Evolutionary conservation across 2,329 filamentous ascomycete genomes (phyloP).

Genomic region (Neofusicoccum sp.): DNA sequence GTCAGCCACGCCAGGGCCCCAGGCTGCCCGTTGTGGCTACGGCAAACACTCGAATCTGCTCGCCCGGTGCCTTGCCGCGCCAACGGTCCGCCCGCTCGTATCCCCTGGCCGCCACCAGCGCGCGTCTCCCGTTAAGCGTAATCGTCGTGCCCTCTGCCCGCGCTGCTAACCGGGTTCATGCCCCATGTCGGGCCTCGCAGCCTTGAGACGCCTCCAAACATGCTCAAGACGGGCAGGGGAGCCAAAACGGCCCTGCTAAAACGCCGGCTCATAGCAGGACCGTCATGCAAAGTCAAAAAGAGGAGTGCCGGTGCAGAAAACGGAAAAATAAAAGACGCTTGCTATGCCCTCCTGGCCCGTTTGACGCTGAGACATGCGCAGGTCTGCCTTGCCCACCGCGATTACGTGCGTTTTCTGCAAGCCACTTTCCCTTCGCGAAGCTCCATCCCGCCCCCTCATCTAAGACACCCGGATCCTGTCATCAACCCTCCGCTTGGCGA

Average conservation of each 20-base stretch:
- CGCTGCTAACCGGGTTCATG: not conserved
- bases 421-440: not conserved
- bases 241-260: not conserved
- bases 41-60: no score
- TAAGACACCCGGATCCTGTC: not conserved
- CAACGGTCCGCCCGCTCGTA: not conserved
- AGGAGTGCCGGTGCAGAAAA: constrained; percentile 7
- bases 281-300: constrained; percentile 6
- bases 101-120: not conserved
- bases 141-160: not conserved
- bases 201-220: constrained; percentile 4
- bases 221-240: not conserved
- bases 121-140: constrained; percentile 11
- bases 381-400: not conserved
- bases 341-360: constrained; percentile 3
- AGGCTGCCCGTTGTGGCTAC: not conserved
- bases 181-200: no score
- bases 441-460: no score
- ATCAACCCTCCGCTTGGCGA: not conserved
- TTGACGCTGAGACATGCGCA: constrained; percentile 8
- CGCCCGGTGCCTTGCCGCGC: no score
- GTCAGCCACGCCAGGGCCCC: no score
- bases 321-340: constrained; percentile 14
- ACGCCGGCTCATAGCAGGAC: constrained; percentile 4
- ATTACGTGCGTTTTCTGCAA: constrained; percentile 16